Base-by-base conservation (phyloP, 805 yeast species). In the Scheffersomyces lignosus region DNA sequence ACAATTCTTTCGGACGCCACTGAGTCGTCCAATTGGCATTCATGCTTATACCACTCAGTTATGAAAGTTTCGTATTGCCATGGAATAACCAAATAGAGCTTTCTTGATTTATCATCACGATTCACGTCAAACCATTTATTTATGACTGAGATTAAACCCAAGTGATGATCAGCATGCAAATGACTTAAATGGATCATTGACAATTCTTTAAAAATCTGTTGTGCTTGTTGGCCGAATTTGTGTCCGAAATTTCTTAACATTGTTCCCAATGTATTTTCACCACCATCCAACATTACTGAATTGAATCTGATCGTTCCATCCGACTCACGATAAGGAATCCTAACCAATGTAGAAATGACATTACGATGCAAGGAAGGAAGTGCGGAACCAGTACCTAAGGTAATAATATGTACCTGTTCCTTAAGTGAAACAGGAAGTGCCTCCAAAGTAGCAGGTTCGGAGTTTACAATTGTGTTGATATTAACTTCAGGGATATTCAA, bases 91-190 rank as follows among this genome's bases (percentile, higher is more conserved):
- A 91, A 54, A 44, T 73, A 78, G 8, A 91, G 61, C 15, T 58
- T 64, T 25, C 51, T 54, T 13, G 51, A 38, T 4, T 62, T 49
- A 10, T 60, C 44, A 5, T 31, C 30, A 7, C 40, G 38, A 41
- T 75, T 68, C 10, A 63, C 56, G 22, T 60, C 54, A 40, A 75
- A 69, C 95, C 97, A 90, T 45, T 78, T 79, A 26, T 71, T 68
- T 18, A 93, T 68, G 3, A 93, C 58, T 4, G 87, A 75, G 6
- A 84, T 64, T 4, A 86, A 70, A 0, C 99, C 99, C 28, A 93
- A 64, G 59, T 91, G 97, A 58, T 93, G 99, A 57, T 93, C 99
- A 0, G 98, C 99, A 61, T 93, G 99, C 49, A 91, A 68, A 67
- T 93, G 99, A 48, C 95, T 84, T 36, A 93, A 65, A 51, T 78